Conservation (phyloP, 306 rosid species). For the Arachis hypogaea region DNA sequence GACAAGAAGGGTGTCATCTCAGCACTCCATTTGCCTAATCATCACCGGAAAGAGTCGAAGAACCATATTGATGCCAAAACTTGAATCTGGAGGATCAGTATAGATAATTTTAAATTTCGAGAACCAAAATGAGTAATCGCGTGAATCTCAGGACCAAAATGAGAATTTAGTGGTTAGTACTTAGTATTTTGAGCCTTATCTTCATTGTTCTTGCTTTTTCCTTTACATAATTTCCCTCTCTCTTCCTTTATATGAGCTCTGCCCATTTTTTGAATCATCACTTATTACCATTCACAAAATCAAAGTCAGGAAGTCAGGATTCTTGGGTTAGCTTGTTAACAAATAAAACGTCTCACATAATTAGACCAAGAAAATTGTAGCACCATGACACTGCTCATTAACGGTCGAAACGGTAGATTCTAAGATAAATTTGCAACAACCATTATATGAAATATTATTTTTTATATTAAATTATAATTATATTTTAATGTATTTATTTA, state of each 20-base stretch:
- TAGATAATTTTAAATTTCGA: too few species aligned
- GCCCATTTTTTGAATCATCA: background rate
- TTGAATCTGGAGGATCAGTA: too few species aligned
- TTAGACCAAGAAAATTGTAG: background rate
- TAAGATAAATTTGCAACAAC: background rate
- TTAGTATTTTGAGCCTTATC: background rate
- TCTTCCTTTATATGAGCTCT: slow-evolving; percentile 35
- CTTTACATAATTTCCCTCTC: background rate
- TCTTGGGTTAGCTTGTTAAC: background rate
- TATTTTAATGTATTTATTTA: too few species aligned
- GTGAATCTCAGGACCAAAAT: too few species aligned
- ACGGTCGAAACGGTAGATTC: background rate
- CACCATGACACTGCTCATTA: background rate
- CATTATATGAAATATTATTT: background rate
- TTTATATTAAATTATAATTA: too few species aligned
- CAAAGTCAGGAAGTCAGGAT: slow-evolving; percentile 1
- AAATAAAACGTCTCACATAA: background rate
- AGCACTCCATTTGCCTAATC: too few species aligned
- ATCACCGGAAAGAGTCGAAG: too few species aligned
- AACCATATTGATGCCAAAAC: too few species aligned
- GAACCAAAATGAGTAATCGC: too few species aligned
- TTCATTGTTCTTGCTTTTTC: background rate
- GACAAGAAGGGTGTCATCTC: too few species aligned
- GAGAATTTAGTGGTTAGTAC: too few species aligned
- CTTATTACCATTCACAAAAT: background rate